Percentiles rank a stretch among this genome's conserved stretches.
Conservation (phyloP, 768 basidiomycete species). For the Dioszegia hungarica region DNA sequence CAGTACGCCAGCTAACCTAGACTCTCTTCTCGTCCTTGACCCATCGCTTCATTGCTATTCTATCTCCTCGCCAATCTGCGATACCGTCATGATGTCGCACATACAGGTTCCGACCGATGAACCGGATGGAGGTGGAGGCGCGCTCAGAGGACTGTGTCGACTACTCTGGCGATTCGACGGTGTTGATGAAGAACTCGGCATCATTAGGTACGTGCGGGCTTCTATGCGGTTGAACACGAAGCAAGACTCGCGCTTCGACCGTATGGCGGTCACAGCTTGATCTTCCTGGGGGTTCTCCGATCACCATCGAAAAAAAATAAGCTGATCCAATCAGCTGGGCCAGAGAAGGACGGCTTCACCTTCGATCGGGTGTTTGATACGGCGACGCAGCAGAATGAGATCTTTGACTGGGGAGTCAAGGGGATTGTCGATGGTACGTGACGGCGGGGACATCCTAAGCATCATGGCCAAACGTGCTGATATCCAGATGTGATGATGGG, state of each 20-base stretch:
- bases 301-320: too few relatives aligned
- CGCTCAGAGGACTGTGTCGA: slow-evolving; percentile 80
- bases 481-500: slow-evolving; percentile 90
- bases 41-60: slow-evolving; percentile 1
- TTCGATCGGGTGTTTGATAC: slow-evolving; percentile 96
- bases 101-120: slow-evolving; percentile 85
- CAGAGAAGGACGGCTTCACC: slow-evolving; percentile 95
- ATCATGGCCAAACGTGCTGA: not conserved
- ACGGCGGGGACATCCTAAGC: not conserved
- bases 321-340: slow-evolving; percentile 55
- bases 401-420: slow-evolving; percentile 98
- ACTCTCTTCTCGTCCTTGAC: slow-evolving; percentile 5
- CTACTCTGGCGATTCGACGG: slow-evolving; percentile 79
- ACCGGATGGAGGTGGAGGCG: slow-evolving; percentile 79
- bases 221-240: too few relatives aligned
- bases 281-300: too few relatives aligned
- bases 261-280: too few relatives aligned
- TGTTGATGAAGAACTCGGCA: slow-evolving; percentile 61
- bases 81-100: not conserved
- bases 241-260: too few relatives aligned
- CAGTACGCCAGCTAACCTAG: not conserved
- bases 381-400: slow-evolving; percentile 81
- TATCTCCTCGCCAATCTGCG: not conserved
- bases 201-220: slow-evolving; percentile 28
- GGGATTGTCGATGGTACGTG: slow-evolving; percentile 83